These are phyloP conservation scores for Nothopassalora personata DNA, from an alignment of 2,329 filamentous ascomycete genomes.

Conservation along the genomic window DNA sequence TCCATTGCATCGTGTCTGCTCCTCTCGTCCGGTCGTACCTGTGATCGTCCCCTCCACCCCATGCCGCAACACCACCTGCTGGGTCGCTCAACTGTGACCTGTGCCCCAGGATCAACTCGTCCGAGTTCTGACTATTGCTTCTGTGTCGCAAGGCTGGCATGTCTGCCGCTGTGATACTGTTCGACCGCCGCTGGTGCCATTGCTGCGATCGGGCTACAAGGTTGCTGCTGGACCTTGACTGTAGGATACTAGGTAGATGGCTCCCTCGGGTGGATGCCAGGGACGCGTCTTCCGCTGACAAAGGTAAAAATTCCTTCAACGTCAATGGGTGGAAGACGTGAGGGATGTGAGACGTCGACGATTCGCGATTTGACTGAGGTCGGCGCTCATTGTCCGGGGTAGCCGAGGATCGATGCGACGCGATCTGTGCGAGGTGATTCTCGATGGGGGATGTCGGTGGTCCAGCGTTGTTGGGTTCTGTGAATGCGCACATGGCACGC, in stretches of 20 bases:
- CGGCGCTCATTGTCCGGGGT: neutral
- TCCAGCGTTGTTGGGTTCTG: neutral
- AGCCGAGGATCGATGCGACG: neutral
- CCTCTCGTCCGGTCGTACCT: neutral
- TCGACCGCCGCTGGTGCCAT: constrained; percentile 11
- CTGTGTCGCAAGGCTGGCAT: constrained; percentile 13
- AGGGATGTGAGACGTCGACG: neutral
- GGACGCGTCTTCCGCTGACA: constrained; percentile 29
- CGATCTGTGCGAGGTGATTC: neutral
- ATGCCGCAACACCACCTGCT: constrained; percentile 15
- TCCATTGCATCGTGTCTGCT: neutral
- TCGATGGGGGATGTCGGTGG: neutral
- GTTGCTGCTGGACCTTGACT: constrained; percentile 22
- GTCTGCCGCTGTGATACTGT: constrained; percentile 21
- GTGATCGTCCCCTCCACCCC: constrained; percentile 31
- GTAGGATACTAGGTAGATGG: constrained; percentile 35
- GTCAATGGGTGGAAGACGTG: constrained; percentile 22
- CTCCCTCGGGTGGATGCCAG: constrained; percentile 42
- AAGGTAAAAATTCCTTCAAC: constrained; percentile 37
- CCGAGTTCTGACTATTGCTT: constrained; percentile 15
- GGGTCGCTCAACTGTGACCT: neutral
- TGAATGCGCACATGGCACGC: neutral
- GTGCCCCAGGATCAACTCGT: constrained; percentile 12
- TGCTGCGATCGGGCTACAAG: constrained; percentile 9
- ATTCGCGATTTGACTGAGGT: neutral